Percentiles rank a stretch among this genome's conserved stretches.
Conservation (phyloP, 2,329 filamentous ascomycete genomes). For the Cytospora schulzeri region DNA sequence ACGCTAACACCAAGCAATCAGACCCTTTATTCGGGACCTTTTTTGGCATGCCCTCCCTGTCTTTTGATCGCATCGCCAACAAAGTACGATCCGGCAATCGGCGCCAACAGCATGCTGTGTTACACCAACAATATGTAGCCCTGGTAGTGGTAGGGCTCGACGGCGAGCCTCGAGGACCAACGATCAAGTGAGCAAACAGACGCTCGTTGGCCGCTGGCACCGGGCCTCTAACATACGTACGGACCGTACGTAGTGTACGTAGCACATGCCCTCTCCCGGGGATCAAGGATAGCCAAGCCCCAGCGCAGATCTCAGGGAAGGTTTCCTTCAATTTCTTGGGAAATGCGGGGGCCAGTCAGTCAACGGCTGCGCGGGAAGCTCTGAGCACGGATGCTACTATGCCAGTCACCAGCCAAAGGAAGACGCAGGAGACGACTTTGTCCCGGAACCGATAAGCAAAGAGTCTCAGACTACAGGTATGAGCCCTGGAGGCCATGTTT, state of each 20-base stretch:
- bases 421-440: not conserved
- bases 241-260: not conserved
- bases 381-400: not conserved
- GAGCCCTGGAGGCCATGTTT: not conserved
- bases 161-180: not conserved
- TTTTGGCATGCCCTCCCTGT: conserved; percentile 5
- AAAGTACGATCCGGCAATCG: conserved; percentile 13
- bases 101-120: conserved; percentile 17
- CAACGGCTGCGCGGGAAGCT: not conserved
- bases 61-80: conserved; percentile 8
- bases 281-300: not conserved
- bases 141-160: not conserved
- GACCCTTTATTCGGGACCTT: conserved; percentile 1
- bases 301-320: not conserved
- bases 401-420: not conserved
- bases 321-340: not conserved
- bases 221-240: not conserved
- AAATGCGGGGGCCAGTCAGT: not conserved
- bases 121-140: conserved; percentile 9
- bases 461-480: not conserved
- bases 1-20: conserved; percentile 6
- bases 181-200: not conserved
- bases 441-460: not conserved
- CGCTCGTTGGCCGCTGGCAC: not conserved
- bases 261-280: not conserved